Evolutionary conservation across 192 early-diverging fungal species (phyloP).

Genomic region (Thoreauomyces humboldtii): DNA sequence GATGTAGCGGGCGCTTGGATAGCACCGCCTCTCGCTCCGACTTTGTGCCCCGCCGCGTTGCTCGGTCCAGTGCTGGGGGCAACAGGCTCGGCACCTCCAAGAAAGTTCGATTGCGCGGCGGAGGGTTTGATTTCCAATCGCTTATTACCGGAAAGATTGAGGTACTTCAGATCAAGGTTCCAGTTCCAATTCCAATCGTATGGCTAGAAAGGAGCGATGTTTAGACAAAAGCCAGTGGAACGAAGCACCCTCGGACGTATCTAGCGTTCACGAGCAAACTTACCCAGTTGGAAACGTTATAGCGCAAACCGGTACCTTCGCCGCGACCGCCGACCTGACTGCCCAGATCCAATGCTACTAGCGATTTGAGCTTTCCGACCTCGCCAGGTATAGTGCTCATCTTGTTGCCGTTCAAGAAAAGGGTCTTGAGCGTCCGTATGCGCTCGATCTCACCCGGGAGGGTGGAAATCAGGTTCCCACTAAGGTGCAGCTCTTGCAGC

Average conservation of each 20-base stretch:
- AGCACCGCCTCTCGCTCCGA: conserved; percentile 27
- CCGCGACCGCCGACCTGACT: conserved; percentile 63
- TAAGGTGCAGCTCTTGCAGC: conserved; percentile 75
- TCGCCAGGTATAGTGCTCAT: conserved; percentile 86
- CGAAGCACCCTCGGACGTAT: too few relatives aligned
- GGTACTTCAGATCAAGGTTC: conserved; percentile 84
- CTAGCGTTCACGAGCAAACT: neutral
- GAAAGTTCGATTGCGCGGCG: conserved; percentile 5
- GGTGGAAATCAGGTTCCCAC: conserved; percentile 78
- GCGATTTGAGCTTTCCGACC: conserved; percentile 77
- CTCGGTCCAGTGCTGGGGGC: conserved; percentile 30
- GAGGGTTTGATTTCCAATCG: conserved; percentile 78
- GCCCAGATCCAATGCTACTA: conserved; percentile 81
- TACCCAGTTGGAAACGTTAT: conserved; percentile 88
- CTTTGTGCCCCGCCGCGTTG: conserved; percentile 26
- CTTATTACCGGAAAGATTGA: conserved; percentile 89
- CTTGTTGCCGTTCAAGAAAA: conserved; percentile 89
- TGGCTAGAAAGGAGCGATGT: conserved; percentile 46
- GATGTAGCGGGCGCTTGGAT: conserved; percentile 25
- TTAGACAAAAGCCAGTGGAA: neutral
- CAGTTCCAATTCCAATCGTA: conserved; percentile 98
- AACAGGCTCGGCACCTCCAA: neutral
- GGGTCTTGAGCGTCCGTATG: conserved; percentile 62
- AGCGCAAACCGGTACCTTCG: conserved; percentile 64
- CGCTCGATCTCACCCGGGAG: conserved; percentile 83